Conservation (phyloP, 768 basidiomycete genomes). For the Termitomyces sp. region DNA sequence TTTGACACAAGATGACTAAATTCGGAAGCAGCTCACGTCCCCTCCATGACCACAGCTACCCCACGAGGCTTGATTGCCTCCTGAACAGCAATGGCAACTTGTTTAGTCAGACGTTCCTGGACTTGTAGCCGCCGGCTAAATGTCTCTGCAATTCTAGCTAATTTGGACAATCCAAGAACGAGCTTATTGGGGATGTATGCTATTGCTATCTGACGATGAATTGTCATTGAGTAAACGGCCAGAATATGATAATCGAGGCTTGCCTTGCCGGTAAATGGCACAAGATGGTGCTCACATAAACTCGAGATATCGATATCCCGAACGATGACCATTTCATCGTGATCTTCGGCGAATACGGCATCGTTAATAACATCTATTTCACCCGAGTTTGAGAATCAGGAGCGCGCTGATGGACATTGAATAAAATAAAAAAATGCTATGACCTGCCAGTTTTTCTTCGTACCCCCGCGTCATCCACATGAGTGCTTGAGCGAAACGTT, state of each 20-base stretch:
- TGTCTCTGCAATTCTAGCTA: conserved; percentile 95
- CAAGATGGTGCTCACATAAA: conserved; percentile 97
- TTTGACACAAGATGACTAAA: conserved; percentile 1
- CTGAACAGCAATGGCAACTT: conserved; percentile 96
- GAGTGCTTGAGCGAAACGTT: conserved; percentile 92
- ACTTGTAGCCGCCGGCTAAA: conserved; percentile 95
- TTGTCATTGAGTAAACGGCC: conserved; percentile 14
- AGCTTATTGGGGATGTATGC: conserved; percentile 95
- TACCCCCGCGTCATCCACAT: conserved; percentile 99
- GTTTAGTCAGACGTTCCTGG: conserved; percentile 95
- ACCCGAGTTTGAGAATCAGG: conserved; percentile 4
- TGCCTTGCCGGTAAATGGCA: conserved; percentile 97
- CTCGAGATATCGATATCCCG: conserved; percentile 96
- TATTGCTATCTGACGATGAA: conserved; percentile 73
- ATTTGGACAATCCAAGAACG: conserved; percentile 92
- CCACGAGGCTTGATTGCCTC: conserved; percentile 97
- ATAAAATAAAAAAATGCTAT: conserved; percentile 15
- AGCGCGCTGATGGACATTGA: background rate
- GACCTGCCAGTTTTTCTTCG: conserved; percentile 90
- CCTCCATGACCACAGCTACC: conserved; percentile 99
- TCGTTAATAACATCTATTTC: conserved; percentile 95
- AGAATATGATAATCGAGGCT: conserved; percentile 18
- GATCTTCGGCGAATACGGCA: conserved; percentile 97
- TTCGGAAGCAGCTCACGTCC: conserved; percentile 62
- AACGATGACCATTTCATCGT: conserved; percentile 99